Percentiles rank a stretch among this genome's conserved stretches.
Evolutionary conservation across 106 monocot genomes (phyloP).

Genomic region (Chionographis japonica): DNA sequence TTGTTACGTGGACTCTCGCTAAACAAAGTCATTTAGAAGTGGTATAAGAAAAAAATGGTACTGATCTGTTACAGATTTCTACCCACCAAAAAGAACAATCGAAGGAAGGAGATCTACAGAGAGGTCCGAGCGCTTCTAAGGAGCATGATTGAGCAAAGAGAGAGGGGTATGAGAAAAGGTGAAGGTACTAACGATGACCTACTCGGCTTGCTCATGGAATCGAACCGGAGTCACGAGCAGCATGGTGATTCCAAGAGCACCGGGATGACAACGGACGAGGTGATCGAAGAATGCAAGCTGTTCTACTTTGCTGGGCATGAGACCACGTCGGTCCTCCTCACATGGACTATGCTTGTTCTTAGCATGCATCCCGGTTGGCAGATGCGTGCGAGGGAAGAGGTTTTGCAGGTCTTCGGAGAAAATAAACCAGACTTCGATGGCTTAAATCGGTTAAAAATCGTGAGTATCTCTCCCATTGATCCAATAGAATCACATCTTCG

Average conservation of each 20-base stretch:
- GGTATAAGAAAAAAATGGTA: too few relatives aligned
- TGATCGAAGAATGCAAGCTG: conserved; percentile 75
- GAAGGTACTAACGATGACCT: conserved; percentile 23
- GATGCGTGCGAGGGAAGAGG: conserved; percentile 48
- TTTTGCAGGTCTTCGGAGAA: conserved; percentile 33
- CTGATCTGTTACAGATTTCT: conserved; percentile 17
- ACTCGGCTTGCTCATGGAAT: conserved; percentile 34
- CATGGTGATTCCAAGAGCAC: conserved; percentile 1
- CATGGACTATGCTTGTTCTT: conserved; percentile 50
- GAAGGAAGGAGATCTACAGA: conserved; percentile 12
- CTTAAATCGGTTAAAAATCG: conserved; percentile 29
- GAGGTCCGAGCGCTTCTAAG: conserved; percentile 23
- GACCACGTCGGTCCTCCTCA: conserved; percentile 45
- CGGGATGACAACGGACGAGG: conserved; percentile 41
- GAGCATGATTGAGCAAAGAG: conserved; percentile 29
- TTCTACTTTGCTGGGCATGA: conserved; percentile 84
- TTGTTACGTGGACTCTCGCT: too few relatives aligned
- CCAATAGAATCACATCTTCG: too few relatives aligned
- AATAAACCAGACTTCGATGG: conserved; percentile 20
- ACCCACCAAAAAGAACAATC: conserved; percentile 24
- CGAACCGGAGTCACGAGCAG: conserved; percentile 14
- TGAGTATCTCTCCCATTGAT: not conserved
- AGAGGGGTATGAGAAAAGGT: conserved; percentile 18
- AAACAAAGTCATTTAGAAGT: too few relatives aligned
- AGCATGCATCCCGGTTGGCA: conserved; percentile 59